Evolutionary conservation across 164 flowering plant species (phyloP), one percentile per base, ranked within the genome.

Genomic region (Akebia trifoliata): DNA sequence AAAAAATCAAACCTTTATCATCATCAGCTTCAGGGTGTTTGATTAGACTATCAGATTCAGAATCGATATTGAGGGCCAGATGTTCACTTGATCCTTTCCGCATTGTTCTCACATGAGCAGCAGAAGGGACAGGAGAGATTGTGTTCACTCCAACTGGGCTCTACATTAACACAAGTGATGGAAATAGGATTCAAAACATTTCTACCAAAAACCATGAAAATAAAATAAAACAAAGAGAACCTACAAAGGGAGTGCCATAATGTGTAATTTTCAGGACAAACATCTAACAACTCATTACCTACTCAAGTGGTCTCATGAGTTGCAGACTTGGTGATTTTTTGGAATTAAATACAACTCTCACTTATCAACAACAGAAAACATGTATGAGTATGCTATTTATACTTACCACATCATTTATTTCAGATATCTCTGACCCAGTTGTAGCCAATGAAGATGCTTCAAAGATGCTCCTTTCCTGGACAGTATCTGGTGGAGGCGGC

Each of bases 51-150:
- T 71, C 77, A 54, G 94, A 78, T 60, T 90, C 96, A 1, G 70
- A 50, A 59, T 85, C 94, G 55, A 93, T 78, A 60, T 61, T 74
- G 49, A 90, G 74, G 39, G 84, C 83, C 54, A 93, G 90, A 62
- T 90, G 94, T 46, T 93, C 99, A 44, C 79, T 76, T 58, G 97
- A 90, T 60, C 94, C 92, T 57, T 93, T 93, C 35, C 87, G 70
- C 81, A 86, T 60, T 18, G 82, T 74, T 69, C 97, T 74, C 71
- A 70, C 75, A 51, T 87, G 96, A 60, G 91, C 86, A 64, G 93
- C 79, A 46, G 83, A 68, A 3, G 87, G 72, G 14, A 66, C 81
- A 50, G 83, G 64, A 50, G 96, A 60, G 21, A 69, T 62, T 29
- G 77, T 46, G 53, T 53, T 76, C 60, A 72, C 81, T 56, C 81